A percentile compares a stretch with the other conserved stretches of the same genome.
Evolutionary conservation across 768 basidiomycete genomes (phyloP).

Genomic region (Podaxis sp.): DNA sequence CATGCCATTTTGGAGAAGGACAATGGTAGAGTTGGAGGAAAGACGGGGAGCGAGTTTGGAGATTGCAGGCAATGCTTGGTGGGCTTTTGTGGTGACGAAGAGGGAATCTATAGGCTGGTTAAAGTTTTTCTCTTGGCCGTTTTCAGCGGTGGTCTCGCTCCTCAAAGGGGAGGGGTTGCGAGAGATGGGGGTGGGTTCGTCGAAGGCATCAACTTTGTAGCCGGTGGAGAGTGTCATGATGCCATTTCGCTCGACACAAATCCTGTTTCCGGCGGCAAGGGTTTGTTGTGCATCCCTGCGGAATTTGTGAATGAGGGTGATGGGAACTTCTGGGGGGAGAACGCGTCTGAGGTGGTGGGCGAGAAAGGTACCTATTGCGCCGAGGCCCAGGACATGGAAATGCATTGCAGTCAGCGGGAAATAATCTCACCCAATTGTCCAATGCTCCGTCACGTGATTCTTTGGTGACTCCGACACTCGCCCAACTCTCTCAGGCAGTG

Average conservation of each 20-base stretch:
- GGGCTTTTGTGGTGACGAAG: conserved; percentile 79
- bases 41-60: conserved; percentile 58
- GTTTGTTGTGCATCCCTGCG: conserved; percentile 31
- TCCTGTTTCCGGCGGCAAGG: conserved; percentile 25
- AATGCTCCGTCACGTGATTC: background rate
- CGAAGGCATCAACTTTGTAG: conserved; percentile 48
- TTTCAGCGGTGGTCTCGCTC: background rate
- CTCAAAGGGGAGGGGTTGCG: background rate
- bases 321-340: conserved; percentile 44
- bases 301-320: conserved; percentile 69
- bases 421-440: background rate
- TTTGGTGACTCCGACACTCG: background rate
- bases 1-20: conserved; percentile 94
- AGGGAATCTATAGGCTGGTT: conserved; percentile 61
- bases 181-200: conserved; percentile 11
- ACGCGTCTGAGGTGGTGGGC: conserved; percentile 71
- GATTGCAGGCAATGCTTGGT: conserved; percentile 56
- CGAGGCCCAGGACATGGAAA: conserved; percentile 75
- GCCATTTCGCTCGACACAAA: conserved; percentile 51
- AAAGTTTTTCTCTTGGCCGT: conserved; percentile 6
- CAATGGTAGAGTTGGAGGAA: conserved; percentile 67
- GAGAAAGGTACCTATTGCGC: conserved; percentile 79
- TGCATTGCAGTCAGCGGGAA: conserved; percentile 41
- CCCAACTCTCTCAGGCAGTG: no score
- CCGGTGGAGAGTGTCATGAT: conserved; percentile 34